These are phyloP conservation scores for Cytospora paraplurivora DNA, from an alignment of 2,329 filamentous ascomycete species.

Conservation along the genomic window DNA sequence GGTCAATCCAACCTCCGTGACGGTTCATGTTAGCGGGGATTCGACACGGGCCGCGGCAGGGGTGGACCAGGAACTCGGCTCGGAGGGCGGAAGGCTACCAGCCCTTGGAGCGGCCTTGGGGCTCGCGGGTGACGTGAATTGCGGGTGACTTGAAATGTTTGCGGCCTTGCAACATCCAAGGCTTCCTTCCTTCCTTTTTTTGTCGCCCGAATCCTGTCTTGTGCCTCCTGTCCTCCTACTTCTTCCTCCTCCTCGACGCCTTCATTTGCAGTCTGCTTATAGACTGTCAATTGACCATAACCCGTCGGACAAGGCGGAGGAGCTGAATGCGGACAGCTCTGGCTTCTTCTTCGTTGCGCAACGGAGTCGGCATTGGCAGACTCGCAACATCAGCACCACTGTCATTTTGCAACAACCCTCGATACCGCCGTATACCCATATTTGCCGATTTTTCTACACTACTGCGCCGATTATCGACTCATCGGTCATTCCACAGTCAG, in stretches of 20 bases:
- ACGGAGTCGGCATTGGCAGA: constrained; percentile 21
- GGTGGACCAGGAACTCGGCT: background rate
- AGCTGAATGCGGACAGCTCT: constrained; percentile 27
- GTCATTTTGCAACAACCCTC: constrained; percentile 9
- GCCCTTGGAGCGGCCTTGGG: background rate
- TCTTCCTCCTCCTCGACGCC: background rate
- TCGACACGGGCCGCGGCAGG: background rate
- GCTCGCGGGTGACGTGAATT: no score
- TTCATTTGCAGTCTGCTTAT: constrained; percentile 1
- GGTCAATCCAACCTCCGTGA: background rate
- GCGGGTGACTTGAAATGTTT: constrained; percentile 18
- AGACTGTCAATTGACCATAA: constrained; percentile 7
- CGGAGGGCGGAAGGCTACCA: background rate
- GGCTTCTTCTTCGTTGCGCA: constrained; percentile 28
- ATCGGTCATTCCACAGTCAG: background rate
- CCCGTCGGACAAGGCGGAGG: constrained; percentile 23
- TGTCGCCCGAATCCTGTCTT: background rate
- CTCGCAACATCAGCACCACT: constrained; percentile 7
- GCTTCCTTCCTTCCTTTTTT: background rate
- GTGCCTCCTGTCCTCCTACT: background rate
- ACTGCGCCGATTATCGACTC: background rate
- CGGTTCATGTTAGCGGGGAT: background rate
- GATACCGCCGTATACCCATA: constrained; percentile 8
- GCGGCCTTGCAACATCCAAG: constrained; percentile 16
- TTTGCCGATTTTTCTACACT: background rate